Conservation (phyloP, 495 filamentous ascomycete genomes). For the Penicillium psychrofluorescens region DNA sequence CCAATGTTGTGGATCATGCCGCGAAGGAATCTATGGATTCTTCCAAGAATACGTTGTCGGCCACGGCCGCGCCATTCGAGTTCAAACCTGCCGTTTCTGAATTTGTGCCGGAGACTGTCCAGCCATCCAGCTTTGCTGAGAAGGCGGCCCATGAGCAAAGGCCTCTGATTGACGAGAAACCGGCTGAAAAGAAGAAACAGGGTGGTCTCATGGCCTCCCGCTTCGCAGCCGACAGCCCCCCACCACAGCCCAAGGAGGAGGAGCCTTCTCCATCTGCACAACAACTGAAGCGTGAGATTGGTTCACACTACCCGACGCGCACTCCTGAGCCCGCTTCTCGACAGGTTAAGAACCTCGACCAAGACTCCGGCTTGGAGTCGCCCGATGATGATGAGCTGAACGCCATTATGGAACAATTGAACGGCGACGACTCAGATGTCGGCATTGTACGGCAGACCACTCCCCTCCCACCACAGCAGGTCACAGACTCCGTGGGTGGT, state of each 20-base stretch:
- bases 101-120: slow-evolving; percentile 37
- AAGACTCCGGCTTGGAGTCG: slow-evolving; percentile 26
- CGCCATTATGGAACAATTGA: slow-evolving; percentile 76
- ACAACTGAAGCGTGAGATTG: too few species aligned
- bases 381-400: slow-evolving; percentile 76
- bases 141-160: slow-evolving; percentile 1
- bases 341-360: slow-evolving; percentile 6
- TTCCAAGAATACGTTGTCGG: slow-evolving; percentile 44
- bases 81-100: slow-evolving; percentile 45
- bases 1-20: slow-evolving; percentile 8
- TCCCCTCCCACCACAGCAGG: slow-evolving; percentile 34
- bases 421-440: slow-evolving; percentile 57
- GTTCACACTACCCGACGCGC: too few species aligned
- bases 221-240: slow-evolving; percentile 24
- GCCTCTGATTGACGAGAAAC: neutral
- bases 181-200: slow-evolving; percentile 4
- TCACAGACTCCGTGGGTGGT: slow-evolving; percentile 28
- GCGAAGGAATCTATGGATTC: slow-evolving; percentile 16
- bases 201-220: slow-evolving; percentile 33
- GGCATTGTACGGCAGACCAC: slow-evolving; percentile 58
- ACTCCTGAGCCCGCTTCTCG: slow-evolving; percentile 1
- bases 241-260: slow-evolving; percentile 11
- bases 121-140: slow-evolving; percentile 32
- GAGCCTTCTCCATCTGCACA: neutral
- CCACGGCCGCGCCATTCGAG: slow-evolving; percentile 61